Evolutionary conservation across 2,329 filamentous ascomycete genomes (phyloP).

Genomic region (Xylariaceae sp.): DNA sequence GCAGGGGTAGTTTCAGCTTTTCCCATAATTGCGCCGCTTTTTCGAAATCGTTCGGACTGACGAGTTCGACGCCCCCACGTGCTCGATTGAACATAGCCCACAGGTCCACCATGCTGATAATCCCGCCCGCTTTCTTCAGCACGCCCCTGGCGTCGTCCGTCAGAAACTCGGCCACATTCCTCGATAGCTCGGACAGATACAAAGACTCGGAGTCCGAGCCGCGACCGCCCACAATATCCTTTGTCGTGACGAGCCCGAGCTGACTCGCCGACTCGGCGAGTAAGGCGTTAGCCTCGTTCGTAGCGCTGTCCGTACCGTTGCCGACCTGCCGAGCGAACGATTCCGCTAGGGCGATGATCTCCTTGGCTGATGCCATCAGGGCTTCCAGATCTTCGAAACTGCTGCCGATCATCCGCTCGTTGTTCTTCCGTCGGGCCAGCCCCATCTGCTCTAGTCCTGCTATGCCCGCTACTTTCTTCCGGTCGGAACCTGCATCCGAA

Average conservation of each 20-base stretch:
- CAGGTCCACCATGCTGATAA: conserved; percentile 82
- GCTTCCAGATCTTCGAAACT: conserved; percentile 96
- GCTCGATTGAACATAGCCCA: conserved; percentile 95
- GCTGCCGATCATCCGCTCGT: conserved; percentile 84
- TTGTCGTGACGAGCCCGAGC: conserved; percentile 85
- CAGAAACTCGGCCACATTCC: conserved; percentile 82
- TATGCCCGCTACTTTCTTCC: conserved; percentile 71
- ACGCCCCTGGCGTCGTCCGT: conserved; percentile 79
- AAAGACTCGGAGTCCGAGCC: conserved; percentile 64
- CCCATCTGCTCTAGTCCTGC: conserved; percentile 85
- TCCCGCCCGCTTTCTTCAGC: conserved; percentile 73
- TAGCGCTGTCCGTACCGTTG: conserved; percentile 49
- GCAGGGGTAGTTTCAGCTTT: conserved; percentile 75
- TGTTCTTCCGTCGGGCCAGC: conserved; percentile 81
- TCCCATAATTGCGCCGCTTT: conserved; percentile 88
- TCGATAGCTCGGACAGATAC: conserved; percentile 81
- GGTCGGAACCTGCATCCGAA: conserved; percentile 27
- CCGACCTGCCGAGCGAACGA: conserved; percentile 68
- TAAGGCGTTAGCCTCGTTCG: conserved; percentile 65
- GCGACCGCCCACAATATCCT: conserved; percentile 80
- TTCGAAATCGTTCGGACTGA: conserved; percentile 86
- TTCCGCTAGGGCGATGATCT: conserved; percentile 90
- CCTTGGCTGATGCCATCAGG: conserved; percentile 94
- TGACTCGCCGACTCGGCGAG: conserved; percentile 78
- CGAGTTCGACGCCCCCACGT: conserved; percentile 86